phyloP scores from a whole-genome alignment of 441 rosid genomes.

The Pelargonium citronellum region DNA sequence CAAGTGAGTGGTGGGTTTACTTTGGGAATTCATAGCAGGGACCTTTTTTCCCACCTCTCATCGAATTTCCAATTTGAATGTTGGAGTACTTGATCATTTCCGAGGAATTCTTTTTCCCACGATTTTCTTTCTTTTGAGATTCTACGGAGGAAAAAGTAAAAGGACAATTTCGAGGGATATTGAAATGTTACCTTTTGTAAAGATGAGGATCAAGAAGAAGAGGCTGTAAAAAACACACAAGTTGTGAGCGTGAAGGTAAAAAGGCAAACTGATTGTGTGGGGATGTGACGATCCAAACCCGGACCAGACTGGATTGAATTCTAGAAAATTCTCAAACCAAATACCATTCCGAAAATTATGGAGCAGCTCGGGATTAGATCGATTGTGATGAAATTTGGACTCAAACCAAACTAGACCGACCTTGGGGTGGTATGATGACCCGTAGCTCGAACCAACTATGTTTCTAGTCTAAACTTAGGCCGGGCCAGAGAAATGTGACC shows the following conservation, averaged over 20 bases:
- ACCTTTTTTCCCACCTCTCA: constrained; percentile 2
- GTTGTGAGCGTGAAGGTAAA: constrained; percentile 36
- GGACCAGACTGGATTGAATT: no score
- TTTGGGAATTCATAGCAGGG: background rate
- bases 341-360: no score
- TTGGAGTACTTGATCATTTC: constrained; percentile 28
- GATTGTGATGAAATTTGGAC: no score
- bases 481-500: no score
- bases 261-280: constrained; percentile 30
- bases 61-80: background rate
- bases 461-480: no score
- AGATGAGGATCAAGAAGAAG: constrained; percentile 21
- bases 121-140: constrained; percentile 26
- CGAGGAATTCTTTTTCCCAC: constrained; percentile 30
- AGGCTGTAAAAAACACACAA: constrained; percentile 21
- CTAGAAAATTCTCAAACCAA: no score
- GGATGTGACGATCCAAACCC: background rate
- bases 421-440: no score
- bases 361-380: no score
- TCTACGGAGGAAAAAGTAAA: constrained; percentile 16
- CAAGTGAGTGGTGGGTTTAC: background rate
- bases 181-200: constrained; percentile 32
- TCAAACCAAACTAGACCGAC: no score
- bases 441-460: no score
- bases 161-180: constrained; percentile 17